Evolutionary conservation across 768 basidiomycete species (phyloP), one percentile per base, ranked within the genome.

Genomic region (Mycena sanguinolenta): DNA sequence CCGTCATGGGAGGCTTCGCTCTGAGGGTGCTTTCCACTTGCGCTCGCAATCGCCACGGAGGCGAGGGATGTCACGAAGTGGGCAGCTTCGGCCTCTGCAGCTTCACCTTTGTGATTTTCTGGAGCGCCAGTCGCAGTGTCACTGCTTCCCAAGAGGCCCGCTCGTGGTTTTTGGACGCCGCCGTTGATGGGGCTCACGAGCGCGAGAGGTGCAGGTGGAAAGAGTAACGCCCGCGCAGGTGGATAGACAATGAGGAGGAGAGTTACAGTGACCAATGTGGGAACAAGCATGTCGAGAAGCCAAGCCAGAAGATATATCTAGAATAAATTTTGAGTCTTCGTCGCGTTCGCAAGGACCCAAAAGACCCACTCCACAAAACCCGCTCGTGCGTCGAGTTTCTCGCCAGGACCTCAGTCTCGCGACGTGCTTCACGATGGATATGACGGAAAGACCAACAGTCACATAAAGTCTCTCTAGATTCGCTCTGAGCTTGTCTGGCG

Each of bases 381-480:
- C 76, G 25, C 75, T 77, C n/a, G 78, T 80, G 25, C 78, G 74
- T 23, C 73, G 76, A 30, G 74, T 78, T 58, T 86, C 84, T 63
- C 81, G 80, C 85, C 85, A 86, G 10, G 79, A 79, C 17, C 83
- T 76, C 5, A 86, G 70, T 32, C 84, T 74, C 19, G 78, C 77
- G 13, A 85, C 73, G 67, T 86, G 84, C 71, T 80, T 82, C 8
- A 74, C 75, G 55, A 80, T 75, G 42, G 60, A 63, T 23, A 64
- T 64, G 17, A 63, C 32, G 46, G 63, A 36, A 78, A 79, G 36
- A 74, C 79, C 76, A 52, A 84, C 78, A 7, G 79, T 80, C 62
- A 82, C 75, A 68, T 86, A 86, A 25, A 84, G 68, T 3, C 85
- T 70, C 73, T 85, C 85, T 7, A 85, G 67, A 53, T 78, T 81